Base-by-base conservation (phyloP, 768 basidiomycete species). In the Baorangia bicolor region DNA sequence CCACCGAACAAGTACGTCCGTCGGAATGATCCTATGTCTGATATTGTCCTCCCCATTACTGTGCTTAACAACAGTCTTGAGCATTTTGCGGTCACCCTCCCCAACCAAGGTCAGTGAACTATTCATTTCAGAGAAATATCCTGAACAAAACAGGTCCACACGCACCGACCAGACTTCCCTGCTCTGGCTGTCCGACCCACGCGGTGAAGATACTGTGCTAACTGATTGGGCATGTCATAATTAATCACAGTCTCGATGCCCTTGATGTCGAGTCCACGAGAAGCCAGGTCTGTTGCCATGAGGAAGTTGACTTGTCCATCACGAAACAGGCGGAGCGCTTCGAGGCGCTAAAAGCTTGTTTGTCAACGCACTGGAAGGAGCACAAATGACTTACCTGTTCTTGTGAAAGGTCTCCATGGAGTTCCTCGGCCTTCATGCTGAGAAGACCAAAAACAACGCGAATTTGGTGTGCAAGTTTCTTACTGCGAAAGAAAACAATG, bases 201-300 rank as follows among this genome's bases (percentile, higher is more conserved):
- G 56, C 97, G 90, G 71, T 99, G 97, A 31, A 98, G 81, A 73
- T 99, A 99, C 64, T 94, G 94, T 9, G 91, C 85, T 33, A 98
- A 76, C 66, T 94, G 90, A 20, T 84, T 81, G 11, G 97, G 97
- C 96, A 98, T 97, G 69, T 99, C 97, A 69, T 95, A 98, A 73
- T 99, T 99, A 70, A 99, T 94, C 58, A 99, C 93, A 3, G 94
- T 94, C 68, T 98, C 92, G 25, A 98, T 87, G 16, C 95, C 95
- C 69, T 95, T 96, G 77, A 99, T 97, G 74, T 98, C 96, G 28
- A 99, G 80, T 72, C 97, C 92, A 57, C 94, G 86, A 52, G 94
- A 91, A 31, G 97, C 97, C 34, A 99, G 77, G 69, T 98, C 97
- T 1, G 97, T 99, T 3, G 95, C 96, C 81, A 99, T 89, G 10